Base-by-base conservation (phyloP, 371 early-diverging fungal genomes). In the Umbelopsis sp. region DNA sequence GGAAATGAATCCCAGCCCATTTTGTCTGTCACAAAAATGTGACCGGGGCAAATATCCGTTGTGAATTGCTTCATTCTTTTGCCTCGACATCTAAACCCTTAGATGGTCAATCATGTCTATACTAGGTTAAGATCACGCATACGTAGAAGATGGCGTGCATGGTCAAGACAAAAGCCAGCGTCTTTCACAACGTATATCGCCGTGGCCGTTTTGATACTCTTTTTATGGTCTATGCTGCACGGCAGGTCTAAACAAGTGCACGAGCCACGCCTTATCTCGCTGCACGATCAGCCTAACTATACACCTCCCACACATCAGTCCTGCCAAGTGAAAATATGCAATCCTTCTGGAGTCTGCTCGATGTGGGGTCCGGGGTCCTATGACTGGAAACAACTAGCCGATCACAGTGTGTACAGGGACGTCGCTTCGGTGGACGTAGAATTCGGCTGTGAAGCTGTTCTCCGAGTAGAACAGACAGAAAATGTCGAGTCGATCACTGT, bases 141-240 rank as follows among this genome's bases (percentile, higher is more conserved):
- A 67, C 83, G 80, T n/a, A 83, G 78, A 14, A 83, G 70, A 35
- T 71, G 72, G 38, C 64, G 63, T 3, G 44, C 32, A 48, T 74
- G 76, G 69, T 79, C 79, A 24, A 83, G 76, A 75, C 83, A 80
- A n/a, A 69, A 71, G 16, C 74, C 48, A 5, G 69, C 73, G 20
- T 71, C 74, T 18, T 72, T 72, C 38, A 77, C 74, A 9, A 72
- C 44, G 0, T 69, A 67, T 37, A 45, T 53, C 18, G 16, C 35
- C 4, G 8, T 29, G 1, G 35, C 18, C 57, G 32, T 57, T 7
- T 14, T 57, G n/a, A 35, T 6, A 29, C 32, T 57, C 11, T 35
- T 57, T 35, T 5, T 57, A 57, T 57, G 57, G 57, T 35, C 32
- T 35, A 29, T 57, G 35, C 57, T 57, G 57, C 57, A 57, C 35